Evolutionary conservation across 2,329 filamentous ascomycete genomes (phyloP).

Genomic region (Trichoderma brevicompactum): DNA sequence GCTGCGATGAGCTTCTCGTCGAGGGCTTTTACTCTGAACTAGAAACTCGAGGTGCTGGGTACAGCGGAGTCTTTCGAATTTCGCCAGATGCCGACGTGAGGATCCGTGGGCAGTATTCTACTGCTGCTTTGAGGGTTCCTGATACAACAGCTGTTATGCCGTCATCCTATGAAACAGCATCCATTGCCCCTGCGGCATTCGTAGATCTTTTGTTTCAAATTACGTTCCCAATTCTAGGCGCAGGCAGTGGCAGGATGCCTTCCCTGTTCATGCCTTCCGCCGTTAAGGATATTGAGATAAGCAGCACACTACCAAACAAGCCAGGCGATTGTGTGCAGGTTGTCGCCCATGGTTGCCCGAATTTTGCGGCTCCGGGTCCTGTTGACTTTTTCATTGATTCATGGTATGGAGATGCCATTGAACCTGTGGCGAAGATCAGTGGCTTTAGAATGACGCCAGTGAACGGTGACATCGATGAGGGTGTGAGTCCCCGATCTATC

Average conservation of each 20-base stretch:
- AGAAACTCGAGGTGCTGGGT: constrained; percentile 35
- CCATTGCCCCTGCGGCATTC: constrained; percentile 52
- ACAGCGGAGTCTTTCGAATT: constrained; percentile 36
- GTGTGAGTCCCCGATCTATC: constrained; percentile 37
- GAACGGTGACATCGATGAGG: constrained; percentile 39
- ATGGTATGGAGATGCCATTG: constrained; percentile 35
- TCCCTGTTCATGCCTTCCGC: constrained; percentile 45
- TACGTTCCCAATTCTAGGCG: constrained; percentile 45
- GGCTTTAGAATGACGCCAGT: constrained; percentile 49
- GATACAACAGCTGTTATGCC: constrained; percentile 54
- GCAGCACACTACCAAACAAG: constrained; percentile 33
- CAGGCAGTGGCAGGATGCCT: constrained; percentile 38
- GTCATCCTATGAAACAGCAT: constrained; percentile 47
- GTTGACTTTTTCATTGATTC: constrained; percentile 44
- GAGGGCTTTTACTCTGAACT: constrained; percentile 38
- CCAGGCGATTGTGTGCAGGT: constrained; percentile 39
- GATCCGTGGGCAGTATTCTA: constrained; percentile 31
- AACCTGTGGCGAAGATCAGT: constrained; percentile 44
- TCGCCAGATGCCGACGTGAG: constrained; percentile 26
- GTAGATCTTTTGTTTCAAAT: constrained; percentile 52
- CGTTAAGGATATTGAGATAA: constrained; percentile 41
- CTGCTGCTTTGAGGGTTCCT: constrained; percentile 43
- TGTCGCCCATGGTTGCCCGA: constrained; percentile 36
- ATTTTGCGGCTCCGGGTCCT: constrained; percentile 35
- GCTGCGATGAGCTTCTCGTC: constrained; percentile 26